phyloP scores from a whole-genome alignment of 2,329 filamentous ascomycete species.

The Trichoderma simmonsii region DNA sequence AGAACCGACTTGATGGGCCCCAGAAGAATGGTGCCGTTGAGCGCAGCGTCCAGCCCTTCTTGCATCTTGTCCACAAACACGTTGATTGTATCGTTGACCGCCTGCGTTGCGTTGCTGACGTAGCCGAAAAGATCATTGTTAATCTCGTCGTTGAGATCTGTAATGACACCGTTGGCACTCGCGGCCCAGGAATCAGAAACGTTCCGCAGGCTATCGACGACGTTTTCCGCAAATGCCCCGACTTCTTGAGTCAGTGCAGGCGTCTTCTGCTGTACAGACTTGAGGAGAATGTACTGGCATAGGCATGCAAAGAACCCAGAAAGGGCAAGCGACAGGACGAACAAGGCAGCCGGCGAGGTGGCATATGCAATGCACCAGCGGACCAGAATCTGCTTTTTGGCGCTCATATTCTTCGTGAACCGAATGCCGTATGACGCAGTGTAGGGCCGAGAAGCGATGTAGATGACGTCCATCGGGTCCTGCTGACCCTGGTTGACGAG shows the following conservation, averaged over 20 bases:
- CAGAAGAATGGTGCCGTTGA: constrained; percentile 77
- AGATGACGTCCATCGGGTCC: constrained; percentile 84
- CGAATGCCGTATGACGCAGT: constrained; percentile 71
- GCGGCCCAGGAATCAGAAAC: constrained; percentile 74
- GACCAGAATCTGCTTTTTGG: constrained; percentile 66
- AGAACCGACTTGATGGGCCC: constrained; percentile 76
- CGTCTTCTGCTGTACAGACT: constrained; percentile 68
- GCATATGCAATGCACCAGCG: constrained; percentile 85
- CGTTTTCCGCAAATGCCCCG: constrained; percentile 73
- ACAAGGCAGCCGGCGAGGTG: constrained; percentile 81
- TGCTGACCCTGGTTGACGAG: constrained; percentile 63
- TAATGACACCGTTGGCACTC: constrained; percentile 71
- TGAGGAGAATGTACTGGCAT: constrained; percentile 78
- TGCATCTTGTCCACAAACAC: constrained; percentile 76
- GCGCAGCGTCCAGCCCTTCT: constrained; percentile 69
- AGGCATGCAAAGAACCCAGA: constrained; percentile 80
- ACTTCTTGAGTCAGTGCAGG: constrained; percentile 73
- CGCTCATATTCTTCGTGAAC: constrained; percentile 61
- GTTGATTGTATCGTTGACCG: constrained; percentile 83
- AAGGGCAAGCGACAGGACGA: constrained; percentile 77
- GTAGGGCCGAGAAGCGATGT: constrained; percentile 78
- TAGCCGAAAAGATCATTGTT: constrained; percentile 84
- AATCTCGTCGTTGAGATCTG: constrained; percentile 68
- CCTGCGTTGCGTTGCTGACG: constrained; percentile 77
- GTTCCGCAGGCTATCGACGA: constrained; percentile 68